Evolutionary conservation across 73 alveolate species (phyloP), one percentile per base, ranked within the genome.

Genomic region (Paramecium bursaria): DNA sequence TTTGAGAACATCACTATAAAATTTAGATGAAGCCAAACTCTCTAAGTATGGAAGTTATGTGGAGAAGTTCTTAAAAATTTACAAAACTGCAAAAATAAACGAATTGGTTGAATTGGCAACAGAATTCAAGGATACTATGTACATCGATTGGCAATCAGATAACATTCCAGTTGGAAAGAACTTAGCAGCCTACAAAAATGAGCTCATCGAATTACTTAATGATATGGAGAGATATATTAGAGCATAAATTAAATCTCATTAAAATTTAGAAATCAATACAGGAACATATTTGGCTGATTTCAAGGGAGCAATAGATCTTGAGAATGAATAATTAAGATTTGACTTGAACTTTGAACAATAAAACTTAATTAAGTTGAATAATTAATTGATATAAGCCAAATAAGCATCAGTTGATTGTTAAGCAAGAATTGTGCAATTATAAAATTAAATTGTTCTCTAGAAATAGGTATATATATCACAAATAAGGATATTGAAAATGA

Each of bases 241-340:
- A 67, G 30, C 22, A 7, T 26, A 67, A 67, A 35, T 67, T 9
- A 67, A 67, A 27, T 39, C 33, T 67, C 22, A 27, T 25, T 67
- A 67, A 39, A 14, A 67, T 67, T 47, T 67, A 30, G 82, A 67
- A 67, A 67, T 67, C 5, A 26, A 53, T 13, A 67, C 82, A 21
- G 82, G 82, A 14, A 57, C 44, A 6, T 39, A 42, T 14, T 44
- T 67, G 23, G 82, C 60, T 39, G 82, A 67, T 67, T 67, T 67
- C 13, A 67, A 67, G 35, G 82, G 82, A 67, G 82, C 82, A 30
- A 67, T 67, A 0, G 82, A 67, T 67, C 33, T 67, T 11, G 82
- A 67, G 44, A 67, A 67, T 67, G 82, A 67, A 67, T 67, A 67
- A 67, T 39, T 67, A 1, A 67, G 44, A 11, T 67, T 25, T 39